phyloP scores from a whole-genome alignment of 768 basidiomycete genomes.

The Chlorophyllum brunneum region DNA sequence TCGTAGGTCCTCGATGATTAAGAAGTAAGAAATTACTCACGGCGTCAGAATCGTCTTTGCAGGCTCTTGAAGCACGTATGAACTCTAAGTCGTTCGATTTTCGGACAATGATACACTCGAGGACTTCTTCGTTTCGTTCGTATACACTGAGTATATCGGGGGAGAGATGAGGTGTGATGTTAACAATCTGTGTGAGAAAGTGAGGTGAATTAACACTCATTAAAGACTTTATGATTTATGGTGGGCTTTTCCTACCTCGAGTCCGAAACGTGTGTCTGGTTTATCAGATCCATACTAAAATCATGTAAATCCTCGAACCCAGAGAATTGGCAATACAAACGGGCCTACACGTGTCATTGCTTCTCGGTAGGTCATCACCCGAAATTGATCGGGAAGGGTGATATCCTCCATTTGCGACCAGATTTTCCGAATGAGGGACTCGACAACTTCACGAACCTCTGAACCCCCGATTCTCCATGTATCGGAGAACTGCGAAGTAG shows the following conservation, averaged over 20 bases:
- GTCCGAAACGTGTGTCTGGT: conserved; percentile 84
- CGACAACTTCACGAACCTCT: conserved; percentile 77
- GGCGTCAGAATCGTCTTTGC: conserved; percentile 4
- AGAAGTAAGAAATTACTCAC: not conserved
- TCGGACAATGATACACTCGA: conserved; percentile 47
- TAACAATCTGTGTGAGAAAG: conserved; percentile 35
- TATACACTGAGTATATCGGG: conserved; percentile 11
- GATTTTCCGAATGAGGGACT: conserved; percentile 67
- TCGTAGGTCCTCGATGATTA: not conserved
- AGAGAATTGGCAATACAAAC: conserved; percentile 17
- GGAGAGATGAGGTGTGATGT: conserved; percentile 30
- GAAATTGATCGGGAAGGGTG: conserved; percentile 58
- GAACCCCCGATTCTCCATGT: conserved; percentile 83
- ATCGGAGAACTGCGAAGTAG: conserved; percentile 21
- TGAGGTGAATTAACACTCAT: conserved; percentile 16
- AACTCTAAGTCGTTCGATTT: conserved; percentile 36
- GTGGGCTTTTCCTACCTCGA: conserved; percentile 55
- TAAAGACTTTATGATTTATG: conserved; percentile 8
- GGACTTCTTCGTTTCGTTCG: conserved; percentile 23
- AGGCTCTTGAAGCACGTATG: conserved; percentile 31
- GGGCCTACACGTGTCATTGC: conserved; percentile 81
- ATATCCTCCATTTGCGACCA: conserved; percentile 72
- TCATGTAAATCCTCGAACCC: conserved; percentile 12
- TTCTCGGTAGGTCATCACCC: conserved; percentile 83
- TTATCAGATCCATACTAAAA: conserved; percentile 89